Evolutionary conservation across 148 eudicot species (phyloP), one percentile per base, ranked within the genome.

Genomic region (Amaranthus cruentus): DNA sequence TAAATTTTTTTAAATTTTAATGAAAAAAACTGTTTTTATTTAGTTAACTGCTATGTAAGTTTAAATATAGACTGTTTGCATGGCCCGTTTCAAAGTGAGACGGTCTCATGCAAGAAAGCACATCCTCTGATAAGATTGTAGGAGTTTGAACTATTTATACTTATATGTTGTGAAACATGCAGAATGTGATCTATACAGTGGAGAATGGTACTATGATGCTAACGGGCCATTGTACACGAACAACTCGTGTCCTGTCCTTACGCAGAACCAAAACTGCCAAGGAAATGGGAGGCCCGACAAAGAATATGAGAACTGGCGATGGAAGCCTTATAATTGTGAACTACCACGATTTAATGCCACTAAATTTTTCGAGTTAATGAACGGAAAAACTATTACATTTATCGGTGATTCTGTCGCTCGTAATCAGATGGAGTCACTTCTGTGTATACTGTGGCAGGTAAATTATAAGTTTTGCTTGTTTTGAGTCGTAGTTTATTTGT

Each of bases 361-460:
- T 79, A 84, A 86, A 62, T 91, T 91, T 70, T 74, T 91, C 60
- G 88, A 89, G 76, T 62, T 91, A 69, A 91, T 91, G 97, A 84
- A 90, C 70, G 93, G 93, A 47, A 91, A 89, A 78, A 89, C 97
- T 9, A 73, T 91, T 64, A 88, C 93, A 76, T 89, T 87, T 62
- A 74, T 85, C 43, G 97, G 97, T 55, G 96, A 91, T 69, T 91
- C 96, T 7, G 87, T 91, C 69, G 89, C 97, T 66, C 84, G 97
- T 53, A 91, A 91, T 79, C 97, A 81, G 73, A 81, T 81, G 84
- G 84, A 81, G 70, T 81, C 97, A 6, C 76, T 94, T 79, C 60
- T 94, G 77, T 94, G 98, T 80, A 83, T 91, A 49, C 89, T 94
- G 43, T 94, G 98, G 98, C 98, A 94, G 98, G 98, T 84, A 81